Base-by-base conservation (phyloP, 2,329 filamentous ascomycete species). In the Alternaria sp. region DNA sequence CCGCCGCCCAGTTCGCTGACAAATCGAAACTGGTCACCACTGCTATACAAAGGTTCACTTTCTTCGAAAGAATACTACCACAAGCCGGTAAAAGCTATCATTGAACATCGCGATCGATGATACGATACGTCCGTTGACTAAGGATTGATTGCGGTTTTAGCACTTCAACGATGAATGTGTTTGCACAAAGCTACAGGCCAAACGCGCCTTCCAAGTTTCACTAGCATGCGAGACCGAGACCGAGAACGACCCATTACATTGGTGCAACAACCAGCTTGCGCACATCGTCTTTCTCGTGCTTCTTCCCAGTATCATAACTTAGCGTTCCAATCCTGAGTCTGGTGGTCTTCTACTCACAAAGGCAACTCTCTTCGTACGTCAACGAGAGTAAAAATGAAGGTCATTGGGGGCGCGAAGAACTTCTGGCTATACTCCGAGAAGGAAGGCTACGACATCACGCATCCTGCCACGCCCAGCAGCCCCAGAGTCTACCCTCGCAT, bases 11-110 rank as follows among this genome's bases (percentile, higher is more conserved):
- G 30, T 20, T 4, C 51, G 51, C 18, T 54, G 51, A 54, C 30
- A 43, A 54, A 54, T 55, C 21, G 2, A 69, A 67, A 26, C 64
- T 67, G 9, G 43, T 21, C 10, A 60, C 43, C n/a, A 78, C 76
- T 79, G 12, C 61, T 14, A 33, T 66, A 66, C 7, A 78, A 61
- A 41, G 33, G 33, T n/a, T 7, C 43, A 63, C 3, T 60, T 41
- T 60, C 77, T 20, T 10, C 47, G 3, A 33, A 20, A 6, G 15
- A 37, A 9, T 4, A n/a, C 15, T n/a, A 41, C 33, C 2, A 10
- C 4, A 3, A 1, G 15, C 15, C 2, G 8, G 33, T 18, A 11
- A 11, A 9, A 2, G n/a, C 15, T 18, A 18, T 18, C 4, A 4
- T 6, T 11, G n/a, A 3, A 41, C 8, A 10, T 41, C 8, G 8